These are phyloP conservation scores for Arctium lappa DNA, from an alignment of 129 eudicot genomes.

Conservation along the genomic window DNA sequence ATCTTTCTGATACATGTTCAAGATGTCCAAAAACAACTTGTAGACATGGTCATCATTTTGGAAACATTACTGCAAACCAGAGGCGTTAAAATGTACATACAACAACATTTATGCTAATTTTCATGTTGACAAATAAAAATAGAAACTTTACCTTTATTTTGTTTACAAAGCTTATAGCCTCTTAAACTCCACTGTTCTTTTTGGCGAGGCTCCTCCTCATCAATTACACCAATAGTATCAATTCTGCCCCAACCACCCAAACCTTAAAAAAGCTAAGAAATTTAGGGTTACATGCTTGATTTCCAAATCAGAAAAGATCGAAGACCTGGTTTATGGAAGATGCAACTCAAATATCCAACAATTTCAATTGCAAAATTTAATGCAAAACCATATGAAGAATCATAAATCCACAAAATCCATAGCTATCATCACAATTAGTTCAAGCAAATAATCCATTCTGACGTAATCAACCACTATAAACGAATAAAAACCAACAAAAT, in stretches of 20 bases:
- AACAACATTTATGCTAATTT: too few species aligned
- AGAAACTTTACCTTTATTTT: too few species aligned
- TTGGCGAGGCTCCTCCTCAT: too few species aligned
- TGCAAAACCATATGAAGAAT: not conserved
- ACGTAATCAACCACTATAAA: not conserved
- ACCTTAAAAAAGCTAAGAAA: slow-evolving; percentile 17
- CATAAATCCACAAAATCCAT: slow-evolving; percentile 7
- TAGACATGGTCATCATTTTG: too few species aligned
- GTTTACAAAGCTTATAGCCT: too few species aligned
- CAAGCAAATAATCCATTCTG: slow-evolving; percentile 14
- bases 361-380: slow-evolving; percentile 1
- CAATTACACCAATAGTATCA: too few species aligned
- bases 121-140: too few species aligned
- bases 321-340: slow-evolving; percentile 1
- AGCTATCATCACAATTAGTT: not conserved
- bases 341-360: slow-evolving; percentile 11
- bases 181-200: too few species aligned
- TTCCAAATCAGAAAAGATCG: slow-evolving; percentile 16
- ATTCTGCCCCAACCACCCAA: slow-evolving; percentile 6
- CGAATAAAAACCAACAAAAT: not conserved
- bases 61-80: too few species aligned
- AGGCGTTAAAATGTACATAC: too few species aligned
- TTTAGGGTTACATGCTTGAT: not conserved
- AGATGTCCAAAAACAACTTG: too few species aligned
- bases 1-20: too few species aligned